A percentile compares a stretch with the other conserved stretches of the same genome.
These are phyloP conservation scores for Medakamo hakoo DNA, from an alignment of 139 green algal species.

Conservation along the genomic window DNA sequence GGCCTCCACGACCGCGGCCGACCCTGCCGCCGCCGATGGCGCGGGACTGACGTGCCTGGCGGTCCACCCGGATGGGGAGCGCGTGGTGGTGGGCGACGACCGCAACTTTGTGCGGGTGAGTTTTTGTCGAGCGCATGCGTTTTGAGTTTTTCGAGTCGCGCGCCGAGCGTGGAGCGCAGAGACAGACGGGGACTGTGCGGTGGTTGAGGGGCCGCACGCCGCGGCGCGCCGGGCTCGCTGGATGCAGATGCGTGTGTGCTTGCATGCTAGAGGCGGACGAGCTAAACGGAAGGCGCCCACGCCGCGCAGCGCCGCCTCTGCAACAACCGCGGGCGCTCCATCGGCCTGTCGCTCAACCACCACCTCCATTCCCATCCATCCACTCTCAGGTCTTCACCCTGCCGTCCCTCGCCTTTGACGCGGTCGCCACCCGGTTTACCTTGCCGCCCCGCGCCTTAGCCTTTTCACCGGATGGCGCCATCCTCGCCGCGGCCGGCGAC, in stretches of 20 bases:
- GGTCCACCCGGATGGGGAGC: slow-evolving; percentile 9
- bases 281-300: neutral
- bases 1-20: neutral
- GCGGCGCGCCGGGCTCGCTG: no score
- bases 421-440: slow-evolving; percentile 46
- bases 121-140: no score
- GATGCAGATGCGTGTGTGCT: neutral
- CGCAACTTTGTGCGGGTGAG: slow-evolving; percentile 29
- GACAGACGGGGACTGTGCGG: no score
- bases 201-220: no score
- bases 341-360: neutral
- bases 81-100: slow-evolving; percentile 25
- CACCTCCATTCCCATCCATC: neutral
- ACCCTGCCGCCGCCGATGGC: neutral
- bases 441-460: slow-evolving; percentile 44
- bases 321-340: no score
- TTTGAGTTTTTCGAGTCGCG: no score
- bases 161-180: no score
- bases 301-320: neutral
- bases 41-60: slow-evolving; percentile 9
- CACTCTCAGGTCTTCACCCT: slow-evolving; percentile 30
- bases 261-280: neutral
- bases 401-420: slow-evolving; percentile 23
- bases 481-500: slow-evolving; percentile 58
- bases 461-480: slow-evolving; percentile 38